phyloP scores from a whole-genome alignment of 148 eudicot genomes.

The Camellia japonica region DNA sequence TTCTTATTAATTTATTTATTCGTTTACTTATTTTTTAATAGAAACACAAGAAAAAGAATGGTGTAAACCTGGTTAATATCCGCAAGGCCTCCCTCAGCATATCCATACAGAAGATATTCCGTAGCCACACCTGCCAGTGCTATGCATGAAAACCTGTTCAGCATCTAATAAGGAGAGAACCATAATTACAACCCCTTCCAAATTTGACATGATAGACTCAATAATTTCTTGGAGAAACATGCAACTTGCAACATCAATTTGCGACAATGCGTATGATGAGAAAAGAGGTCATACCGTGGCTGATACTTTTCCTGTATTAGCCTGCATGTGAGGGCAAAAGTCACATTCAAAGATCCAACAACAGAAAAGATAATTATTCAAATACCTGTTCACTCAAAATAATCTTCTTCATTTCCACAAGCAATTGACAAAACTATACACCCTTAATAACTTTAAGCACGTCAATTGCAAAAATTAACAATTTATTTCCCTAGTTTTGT shows the following conservation, averaged over 20 bases:
- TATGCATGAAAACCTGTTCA: conserved; percentile 91
- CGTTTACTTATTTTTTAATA: neutral
- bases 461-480: neutral
- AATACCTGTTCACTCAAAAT: neutral
- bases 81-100: conserved; percentile 86
- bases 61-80: conserved; percentile 70
- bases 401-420: neutral
- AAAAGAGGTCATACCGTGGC: conserved; percentile 48
- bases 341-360: neutral
- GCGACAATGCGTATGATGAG: neutral
- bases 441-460: neutral
- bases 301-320: conserved; percentile 67
- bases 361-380: neutral
- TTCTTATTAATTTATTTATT: neutral
- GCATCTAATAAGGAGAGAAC: conserved; percentile 45
- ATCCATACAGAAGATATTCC: conserved; percentile 80
- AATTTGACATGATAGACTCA: neutral
- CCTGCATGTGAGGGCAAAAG: conserved; percentile 40
- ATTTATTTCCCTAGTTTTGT: neutral
- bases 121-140: conserved; percentile 95
- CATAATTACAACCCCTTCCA: neutral
- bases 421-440: neutral
- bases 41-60: neutral
- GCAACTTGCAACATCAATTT: neutral
- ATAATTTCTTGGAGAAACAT: neutral